These are phyloP conservation scores for Stagonosporopsis vannaccii DNA, from an alignment of 2,329 filamentous ascomycete species.

Conservation along the genomic window DNA sequence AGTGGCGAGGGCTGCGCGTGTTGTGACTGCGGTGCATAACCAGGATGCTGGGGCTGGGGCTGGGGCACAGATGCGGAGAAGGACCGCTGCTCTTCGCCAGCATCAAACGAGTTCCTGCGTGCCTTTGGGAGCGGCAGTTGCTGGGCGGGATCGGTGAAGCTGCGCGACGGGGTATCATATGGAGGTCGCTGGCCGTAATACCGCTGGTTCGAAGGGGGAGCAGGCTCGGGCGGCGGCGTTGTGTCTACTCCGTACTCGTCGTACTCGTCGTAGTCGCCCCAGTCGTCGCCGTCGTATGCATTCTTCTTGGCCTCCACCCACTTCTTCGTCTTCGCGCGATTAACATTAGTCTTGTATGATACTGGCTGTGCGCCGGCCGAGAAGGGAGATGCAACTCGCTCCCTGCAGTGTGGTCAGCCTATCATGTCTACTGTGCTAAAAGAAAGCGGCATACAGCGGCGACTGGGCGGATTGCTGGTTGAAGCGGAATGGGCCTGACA, in stretches of 20 bases:
- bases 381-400: slow-evolving; percentile 38
- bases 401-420: slow-evolving; percentile 32
- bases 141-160: slow-evolving; percentile 52
- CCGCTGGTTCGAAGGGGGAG: slow-evolving; percentile 53
- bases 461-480: slow-evolving; percentile 45
- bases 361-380: slow-evolving; percentile 51
- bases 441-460: slow-evolving; percentile 44
- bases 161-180: slow-evolving; percentile 40
- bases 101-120: slow-evolving; percentile 62
- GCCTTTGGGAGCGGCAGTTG: slow-evolving; percentile 32
- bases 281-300: slow-evolving; percentile 92
- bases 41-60: slow-evolving; percentile 25
- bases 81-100: slow-evolving; percentile 60
- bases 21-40: slow-evolving; percentile 21
- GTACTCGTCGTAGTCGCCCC: slow-evolving; percentile 73
- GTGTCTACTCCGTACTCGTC: slow-evolving; percentile 62
- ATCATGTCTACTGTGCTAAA: not conserved
- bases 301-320: slow-evolving; percentile 90
- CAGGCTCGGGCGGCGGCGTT: slow-evolving; percentile 49
- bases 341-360: slow-evolving; percentile 84
- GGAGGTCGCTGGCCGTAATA: slow-evolving; percentile 47
- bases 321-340: slow-evolving; percentile 88
- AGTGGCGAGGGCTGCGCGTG: slow-evolving; percentile 24
- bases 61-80: slow-evolving; percentile 52
- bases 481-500: slow-evolving; percentile 54